A percentile compares a stretch with the other conserved stretches of the same genome.
phyloP scores from a whole-genome alignment of 2,329 filamentous ascomycete genomes.

The Parafenestella ontariensis region DNA sequence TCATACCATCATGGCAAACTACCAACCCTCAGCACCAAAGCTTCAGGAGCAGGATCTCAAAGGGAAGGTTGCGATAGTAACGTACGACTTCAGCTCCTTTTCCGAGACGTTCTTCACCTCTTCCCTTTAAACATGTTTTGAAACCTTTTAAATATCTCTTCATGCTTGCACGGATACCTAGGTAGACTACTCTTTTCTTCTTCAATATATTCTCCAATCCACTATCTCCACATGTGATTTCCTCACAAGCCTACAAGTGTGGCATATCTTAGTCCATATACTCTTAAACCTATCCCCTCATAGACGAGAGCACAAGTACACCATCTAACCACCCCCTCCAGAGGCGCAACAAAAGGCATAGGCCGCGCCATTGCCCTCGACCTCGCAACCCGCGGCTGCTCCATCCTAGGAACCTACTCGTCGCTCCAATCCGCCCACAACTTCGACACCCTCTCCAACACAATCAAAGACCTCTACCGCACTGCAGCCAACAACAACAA shows the following conservation, averaged over 20 bases:
- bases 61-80: constrained; percentile 42
- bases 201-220: too few relatives aligned
- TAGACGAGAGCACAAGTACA: too few relatives aligned
- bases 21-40: constrained; percentile 24
- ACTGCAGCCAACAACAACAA: neutral
- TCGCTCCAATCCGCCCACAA: constrained; percentile 27
- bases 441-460: constrained; percentile 33
- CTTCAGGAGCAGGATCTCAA: constrained; percentile 37
- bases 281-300: too few relatives aligned
- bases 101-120: neutral
- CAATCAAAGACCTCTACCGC: constrained; percentile 23
- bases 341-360: constrained; percentile 39
- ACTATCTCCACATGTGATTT: too few relatives aligned
- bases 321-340: constrained; percentile 1
- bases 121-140: neutral
- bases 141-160: too few relatives aligned
- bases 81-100: constrained; percentile 21
- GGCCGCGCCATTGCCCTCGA: constrained; percentile 39
- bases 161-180: too few relatives aligned
- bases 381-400: constrained; percentile 37
- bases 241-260: too few relatives aligned
- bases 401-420: constrained; percentile 41
- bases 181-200: too few relatives aligned
- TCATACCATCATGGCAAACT: constrained; percentile 24
- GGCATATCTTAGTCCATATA: too few relatives aligned